Evolutionary conservation across 495 filamentous ascomycete species (phyloP).

Genomic region (Pyrenula massariospora): DNA sequence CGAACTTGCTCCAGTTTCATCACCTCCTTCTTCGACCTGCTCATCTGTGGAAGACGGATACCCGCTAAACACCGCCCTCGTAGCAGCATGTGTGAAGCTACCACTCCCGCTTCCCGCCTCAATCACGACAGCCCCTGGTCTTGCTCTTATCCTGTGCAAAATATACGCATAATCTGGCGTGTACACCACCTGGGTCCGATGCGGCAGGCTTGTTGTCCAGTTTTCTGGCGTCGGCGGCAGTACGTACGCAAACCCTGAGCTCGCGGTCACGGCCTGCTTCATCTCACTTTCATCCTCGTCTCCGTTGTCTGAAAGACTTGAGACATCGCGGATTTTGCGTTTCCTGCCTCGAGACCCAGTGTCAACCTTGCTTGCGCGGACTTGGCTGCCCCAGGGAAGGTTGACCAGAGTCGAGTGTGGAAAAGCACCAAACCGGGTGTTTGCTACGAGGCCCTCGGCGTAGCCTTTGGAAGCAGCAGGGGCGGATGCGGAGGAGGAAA

Average conservation of each 20-base stretch:
- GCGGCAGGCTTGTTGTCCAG: conserved; percentile 83
- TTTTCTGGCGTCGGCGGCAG: conserved; percentile 84
- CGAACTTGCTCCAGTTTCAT: neutral
- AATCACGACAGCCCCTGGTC: conserved; percentile 70
- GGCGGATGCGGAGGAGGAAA: conserved; percentile 31
- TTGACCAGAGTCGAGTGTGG: conserved; percentile 77
- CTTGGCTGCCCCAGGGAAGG: conserved; percentile 82
- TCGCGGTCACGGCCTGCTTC: conserved; percentile 42
- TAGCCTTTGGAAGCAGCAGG: conserved; percentile 57
- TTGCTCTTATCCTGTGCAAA: conserved; percentile 70
- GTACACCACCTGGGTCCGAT: conserved; percentile 95
- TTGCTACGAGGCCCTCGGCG: conserved; percentile 70
- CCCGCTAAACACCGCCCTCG: conserved; percentile 77
- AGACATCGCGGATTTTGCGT: conserved; percentile 36
- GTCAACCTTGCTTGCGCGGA: conserved; percentile 79
- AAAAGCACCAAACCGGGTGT: conserved; percentile 91
- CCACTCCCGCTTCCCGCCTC: conserved; percentile 94
- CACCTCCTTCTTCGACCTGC: conserved; percentile 2
- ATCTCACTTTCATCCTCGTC: conserved; percentile 10
- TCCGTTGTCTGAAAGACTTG: conserved; percentile 11
- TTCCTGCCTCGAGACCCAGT: conserved; percentile 70
- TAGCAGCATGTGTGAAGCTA: conserved; percentile 87
- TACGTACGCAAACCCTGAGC: conserved; percentile 80
- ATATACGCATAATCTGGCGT: conserved; percentile 96
- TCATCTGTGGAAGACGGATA: conserved; percentile 36